Evolutionary conservation across 2,329 filamentous ascomycete genomes (phyloP), one percentile per base, ranked within the genome.

Genomic region (Fusarium fracticaudum): DNA sequence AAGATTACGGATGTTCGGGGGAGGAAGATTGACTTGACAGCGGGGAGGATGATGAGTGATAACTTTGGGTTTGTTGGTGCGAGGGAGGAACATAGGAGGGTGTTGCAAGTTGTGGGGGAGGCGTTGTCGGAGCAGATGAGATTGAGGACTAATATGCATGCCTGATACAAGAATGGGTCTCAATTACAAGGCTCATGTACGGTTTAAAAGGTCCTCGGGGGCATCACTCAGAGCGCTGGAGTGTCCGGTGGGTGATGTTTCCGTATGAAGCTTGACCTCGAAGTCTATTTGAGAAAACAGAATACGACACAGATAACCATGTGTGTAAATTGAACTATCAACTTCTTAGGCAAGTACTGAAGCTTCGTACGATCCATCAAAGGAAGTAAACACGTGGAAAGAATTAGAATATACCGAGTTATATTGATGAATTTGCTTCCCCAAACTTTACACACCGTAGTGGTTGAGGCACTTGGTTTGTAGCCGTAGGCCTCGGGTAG

Each of bases 81-180:
- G 4, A 86, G 88, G 13, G 79, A 69, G 24, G 78, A 77, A 12
- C 88, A 90, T 67, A 81, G 47, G 1, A 60, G 72, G 5, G 86
- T 90, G 4, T 75, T 90, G 64, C 87, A 90, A 74, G 93, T 89
- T 10, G 96, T 98, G 5, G 93, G 93, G 81, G 89, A 91, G 71
- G 94, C 33, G 33, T 35, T 1, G 0, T 35, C 33, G 33, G 33
- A 35, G 33, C 33, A 35, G 33, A 35, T 35, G 1, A 35, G 14
- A 35, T 35, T 35, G 33, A 35, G 33, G 33, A 35, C 7, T 35
- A 35, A 35, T 35, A 35, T 35, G 33, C 33, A 35, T 35, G 33
- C 33, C 33, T 53, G 12, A 24, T 35, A 8, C 11, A 12, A 35
- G 9, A 6, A 11, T 3, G 6, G 3, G 2, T 35, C 6, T 5